Conservation (phyloP, 2,329 filamentous ascomycete genomes). For the Beauveria rudraprayagi region DNA sequence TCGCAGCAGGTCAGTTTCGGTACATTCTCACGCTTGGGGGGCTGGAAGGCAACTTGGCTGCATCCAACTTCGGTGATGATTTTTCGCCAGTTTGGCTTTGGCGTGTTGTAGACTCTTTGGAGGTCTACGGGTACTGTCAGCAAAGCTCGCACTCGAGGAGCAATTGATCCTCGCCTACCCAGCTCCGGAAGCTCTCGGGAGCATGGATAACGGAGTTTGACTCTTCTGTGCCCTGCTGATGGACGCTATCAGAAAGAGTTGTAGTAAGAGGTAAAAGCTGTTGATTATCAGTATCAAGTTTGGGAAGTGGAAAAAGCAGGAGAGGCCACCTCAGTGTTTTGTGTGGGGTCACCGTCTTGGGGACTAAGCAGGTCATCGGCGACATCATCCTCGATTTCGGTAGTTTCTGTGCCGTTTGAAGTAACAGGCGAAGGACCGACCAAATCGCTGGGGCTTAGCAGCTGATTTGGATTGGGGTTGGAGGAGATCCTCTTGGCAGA, state of each 20-base stretch:
- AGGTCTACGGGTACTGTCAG: conserved; percentile 30
- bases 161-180: conserved; percentile 46
- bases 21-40: conserved; percentile 18
- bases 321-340: conserved; percentile 30
- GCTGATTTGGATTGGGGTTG: conserved; percentile 46
- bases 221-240: conserved; percentile 60
- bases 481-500: conserved; percentile 41
- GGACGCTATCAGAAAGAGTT: conserved; percentile 47
- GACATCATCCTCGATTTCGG: conserved; percentile 74
- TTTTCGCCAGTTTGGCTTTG: conserved; percentile 27
- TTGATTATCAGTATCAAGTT: conserved; percentile 11
- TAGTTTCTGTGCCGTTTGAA: conserved; percentile 74
- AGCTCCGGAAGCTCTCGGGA: conserved; percentile 71
- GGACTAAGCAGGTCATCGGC: conserved; percentile 49
- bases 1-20: background rate
- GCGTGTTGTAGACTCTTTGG: conserved; percentile 30
- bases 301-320: too few relatives aligned
- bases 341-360: conserved; percentile 10
- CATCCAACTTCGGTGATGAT: conserved; percentile 30
- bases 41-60: conserved; percentile 23
- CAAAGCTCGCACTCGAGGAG: background rate
- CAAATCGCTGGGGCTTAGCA: conserved; percentile 57
- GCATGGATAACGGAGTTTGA: conserved; percentile 88
- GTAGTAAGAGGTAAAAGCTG: conserved; percentile 48
- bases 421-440: conserved; percentile 79